Evolutionary conservation across 805 yeast genomes (phyloP).

Genomic region (Candida takata): DNA sequence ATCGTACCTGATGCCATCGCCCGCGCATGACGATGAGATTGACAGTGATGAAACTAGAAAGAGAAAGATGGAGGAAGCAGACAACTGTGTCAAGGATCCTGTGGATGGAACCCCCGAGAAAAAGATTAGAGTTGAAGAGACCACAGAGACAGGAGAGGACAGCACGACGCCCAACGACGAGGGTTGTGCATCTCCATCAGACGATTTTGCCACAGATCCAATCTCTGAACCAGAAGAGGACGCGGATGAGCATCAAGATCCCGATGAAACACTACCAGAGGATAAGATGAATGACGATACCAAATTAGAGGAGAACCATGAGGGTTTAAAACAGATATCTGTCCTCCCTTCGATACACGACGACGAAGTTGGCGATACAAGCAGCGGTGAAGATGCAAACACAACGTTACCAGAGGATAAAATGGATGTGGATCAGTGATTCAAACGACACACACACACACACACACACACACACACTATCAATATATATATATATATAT

Average conservation of each 20-base stretch:
- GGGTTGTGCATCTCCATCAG: background rate
- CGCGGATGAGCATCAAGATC: background rate
- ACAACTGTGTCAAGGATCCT: constrained; percentile 6
- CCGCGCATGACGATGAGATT: constrained; percentile 3
- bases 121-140: constrained; percentile 10
- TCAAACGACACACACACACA: no score
- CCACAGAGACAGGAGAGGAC: background rate
- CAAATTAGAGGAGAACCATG: constrained; percentile 16
- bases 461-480: background rate
- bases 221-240: constrained; percentile 1
- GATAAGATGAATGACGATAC: constrained; percentile 21
- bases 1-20: constrained; percentile 8
- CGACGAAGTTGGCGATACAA: no score
- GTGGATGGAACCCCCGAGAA: constrained; percentile 17
- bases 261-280: constrained; percentile 7
- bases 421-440: constrained; percentile 17
- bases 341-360: no score
- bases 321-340: no score
- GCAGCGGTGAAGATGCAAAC: constrained; percentile 6
- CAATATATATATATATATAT: background rate
- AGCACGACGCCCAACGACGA: background rate
- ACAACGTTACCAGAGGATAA: constrained; percentile 19
- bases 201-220: background rate
- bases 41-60: constrained; percentile 4
- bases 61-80: constrained; percentile 8